Base-by-base conservation (phyloP, 140 eudicot genomes). In the Senecio squalidus region DNA sequence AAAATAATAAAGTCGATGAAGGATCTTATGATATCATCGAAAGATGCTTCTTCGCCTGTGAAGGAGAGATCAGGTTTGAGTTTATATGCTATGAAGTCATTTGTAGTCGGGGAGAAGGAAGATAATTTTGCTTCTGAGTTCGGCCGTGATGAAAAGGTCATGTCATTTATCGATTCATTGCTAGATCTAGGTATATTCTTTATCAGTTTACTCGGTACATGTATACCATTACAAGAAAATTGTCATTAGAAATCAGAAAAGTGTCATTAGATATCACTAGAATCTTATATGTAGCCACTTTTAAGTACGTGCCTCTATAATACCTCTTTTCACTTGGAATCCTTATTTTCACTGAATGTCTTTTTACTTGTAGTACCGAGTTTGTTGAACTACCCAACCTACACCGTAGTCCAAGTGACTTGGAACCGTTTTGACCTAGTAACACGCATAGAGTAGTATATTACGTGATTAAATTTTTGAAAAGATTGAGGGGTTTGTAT, bases 101-200 rank as follows among this genome's bases (percentile, higher is more conserved):
- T 91, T 57, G 92, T 91, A 60, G 75, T 86, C 21, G 86, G 98
- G 50, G 98, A 81, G 51, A 86, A 74, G 68, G 95, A 86, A 45
- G 94, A 89, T 31, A 80, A 79, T 55, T 60, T 83, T 73, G 55
- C 69, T 48, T 53, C 76, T 36, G 97, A 86, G 71, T 76, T 78
- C 54, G 80, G 94, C 48, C 68, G 75, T 47, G 81, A 81, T 67
- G 82, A 73, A 60, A 87, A 78, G 75, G 94, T 80, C 39, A 64
- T 77, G 70, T 78, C 79, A 53, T 60, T 86, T 52, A 83, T 86
- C 47, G 66, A 70, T 26, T 71, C 82, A 21, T 62, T 86, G 45
- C 61, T 67, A 43, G 72, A 86, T 83, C 58, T 82, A 76, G 96
- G 98, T 91, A 82, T 62, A 54, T 69, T 38, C 53, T 18, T 62